These are phyloP conservation scores for Madurella mycetomatis DNA, from an alignment of 2,329 filamentous ascomycete species.

Conservation along the genomic window DNA sequence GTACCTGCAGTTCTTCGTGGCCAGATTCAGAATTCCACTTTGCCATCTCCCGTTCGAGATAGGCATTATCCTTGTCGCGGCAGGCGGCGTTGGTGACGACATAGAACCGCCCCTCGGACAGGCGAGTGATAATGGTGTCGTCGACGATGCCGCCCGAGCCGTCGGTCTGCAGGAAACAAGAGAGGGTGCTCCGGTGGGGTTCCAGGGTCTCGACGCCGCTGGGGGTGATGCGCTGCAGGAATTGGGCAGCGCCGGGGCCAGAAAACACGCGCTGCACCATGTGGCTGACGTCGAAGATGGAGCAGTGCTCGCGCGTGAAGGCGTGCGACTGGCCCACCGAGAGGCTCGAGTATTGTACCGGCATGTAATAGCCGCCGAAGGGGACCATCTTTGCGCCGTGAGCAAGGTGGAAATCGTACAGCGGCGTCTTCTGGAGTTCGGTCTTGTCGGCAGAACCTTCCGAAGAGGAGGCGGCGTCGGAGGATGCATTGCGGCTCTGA, in stretches of 20 bases:
- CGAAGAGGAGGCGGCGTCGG: slow-evolving; percentile 16
- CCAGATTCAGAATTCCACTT: slow-evolving; percentile 24
- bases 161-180: slow-evolving; percentile 72
- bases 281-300: slow-evolving; percentile 92
- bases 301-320: slow-evolving; percentile 83
- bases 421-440: slow-evolving; percentile 31
- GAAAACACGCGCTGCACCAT: slow-evolving; percentile 90
- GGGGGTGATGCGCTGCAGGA: slow-evolving; percentile 82
- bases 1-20: slow-evolving; percentile 53
- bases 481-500: slow-evolving; percentile 24
- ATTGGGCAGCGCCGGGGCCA: slow-evolving; percentile 72
- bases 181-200: slow-evolving; percentile 71
- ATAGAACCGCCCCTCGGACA: slow-evolving; percentile 74
- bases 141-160: slow-evolving; percentile 87
- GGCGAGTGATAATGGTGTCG: slow-evolving; percentile 82
- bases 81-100: slow-evolving; percentile 94
- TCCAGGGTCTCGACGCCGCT: slow-evolving; percentile 62
- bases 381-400: slow-evolving; percentile 90
- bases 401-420: slow-evolving; percentile 45
- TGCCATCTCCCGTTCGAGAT: slow-evolving; percentile 66
- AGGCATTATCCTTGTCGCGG: slow-evolving; percentile 79
- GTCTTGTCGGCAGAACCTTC: not conserved
- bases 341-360: slow-evolving; percentile 76
- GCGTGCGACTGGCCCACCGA: slow-evolving; percentile 80
- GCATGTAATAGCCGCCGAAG: slow-evolving; percentile 93